phyloP scores from a whole-genome alignment of 306 rosid genomes.

The Gleditsia sinensis region DNA sequence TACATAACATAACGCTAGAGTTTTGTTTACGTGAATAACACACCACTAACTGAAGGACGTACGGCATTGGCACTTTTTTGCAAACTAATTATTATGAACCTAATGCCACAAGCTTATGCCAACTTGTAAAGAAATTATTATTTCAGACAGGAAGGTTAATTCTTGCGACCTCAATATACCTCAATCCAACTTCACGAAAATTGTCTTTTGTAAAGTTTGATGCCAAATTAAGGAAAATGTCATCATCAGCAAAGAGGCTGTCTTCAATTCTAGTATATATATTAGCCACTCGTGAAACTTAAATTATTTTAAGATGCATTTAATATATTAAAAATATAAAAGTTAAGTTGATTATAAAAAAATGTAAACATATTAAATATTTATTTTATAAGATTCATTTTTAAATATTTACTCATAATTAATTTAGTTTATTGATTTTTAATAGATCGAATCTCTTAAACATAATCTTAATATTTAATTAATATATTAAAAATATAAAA shows the following conservation, averaged over 20 bases:
- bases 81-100: background rate
- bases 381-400: too few species aligned
- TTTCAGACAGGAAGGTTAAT: slow-evolving; percentile 23
- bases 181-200: background rate
- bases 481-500: too few species aligned
- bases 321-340: too few species aligned
- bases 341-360: background rate
- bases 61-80: background rate
- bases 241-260: slow-evolving; percentile 7
- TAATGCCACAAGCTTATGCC: background rate
- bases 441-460: too few species aligned
- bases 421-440: too few species aligned
- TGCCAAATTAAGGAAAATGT: slow-evolving; percentile 7
- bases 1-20: background rate
- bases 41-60: background rate
- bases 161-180: background rate
- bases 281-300: too few species aligned
- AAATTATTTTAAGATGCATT: too few species aligned
- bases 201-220: background rate
- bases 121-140: slow-evolving; percentile 19
- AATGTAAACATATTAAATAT: too few species aligned
- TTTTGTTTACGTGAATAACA: slow-evolving; percentile 1
- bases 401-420: too few species aligned
- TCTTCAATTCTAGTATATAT: too few species aligned
- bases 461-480: too few species aligned